These are phyloP conservation scores for Trichophyton simii DNA, from an alignment of 2,329 filamentous ascomycete genomes.

Conservation along the genomic window DNA sequence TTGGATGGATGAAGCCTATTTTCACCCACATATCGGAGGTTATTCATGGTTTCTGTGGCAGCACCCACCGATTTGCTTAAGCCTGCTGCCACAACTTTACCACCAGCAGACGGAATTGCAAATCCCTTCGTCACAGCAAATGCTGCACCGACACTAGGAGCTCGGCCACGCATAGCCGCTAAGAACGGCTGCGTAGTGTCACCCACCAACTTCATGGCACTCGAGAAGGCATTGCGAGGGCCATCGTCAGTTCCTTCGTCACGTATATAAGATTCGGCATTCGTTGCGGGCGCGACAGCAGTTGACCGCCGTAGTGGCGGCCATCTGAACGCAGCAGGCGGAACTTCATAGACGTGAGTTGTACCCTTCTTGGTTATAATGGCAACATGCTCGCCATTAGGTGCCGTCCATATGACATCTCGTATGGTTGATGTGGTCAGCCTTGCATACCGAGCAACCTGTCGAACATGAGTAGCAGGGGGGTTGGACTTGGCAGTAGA, in stretches of 20 bases:
- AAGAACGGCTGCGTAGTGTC: conserved; percentile 50
- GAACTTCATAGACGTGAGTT: conserved; percentile 81
- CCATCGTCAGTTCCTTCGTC: conserved; percentile 37
- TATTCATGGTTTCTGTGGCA: conserved; percentile 37
- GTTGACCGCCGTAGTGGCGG: conserved; percentile 50
- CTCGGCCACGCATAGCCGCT: conserved; percentile 49
- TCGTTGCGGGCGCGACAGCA: conserved; percentile 35
- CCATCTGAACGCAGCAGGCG: conserved; percentile 72
- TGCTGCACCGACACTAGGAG: conserved; percentile 34
- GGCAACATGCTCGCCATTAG: conserved; percentile 68
- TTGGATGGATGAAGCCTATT: conserved; percentile 36
- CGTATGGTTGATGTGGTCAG: conserved; percentile 86
- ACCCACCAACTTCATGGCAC: conserved; percentile 58
- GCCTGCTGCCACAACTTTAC: conserved; percentile 38
- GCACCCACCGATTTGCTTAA: conserved; percentile 40
- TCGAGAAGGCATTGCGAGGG: conserved; percentile 44
- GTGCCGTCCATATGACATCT: conserved; percentile 76
- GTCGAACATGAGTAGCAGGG: conserved; percentile 46
- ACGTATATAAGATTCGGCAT: conserved; percentile 34
- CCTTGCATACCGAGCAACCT: conserved; percentile 76
- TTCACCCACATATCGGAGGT: conserved; percentile 36
- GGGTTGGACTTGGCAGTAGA: conserved; percentile 13
- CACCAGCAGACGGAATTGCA: conserved; percentile 35
- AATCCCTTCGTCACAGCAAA: conserved; percentile 34
- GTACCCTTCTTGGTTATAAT: conserved; percentile 93